Evolutionary conservation across 768 basidiomycete species (phyloP), one percentile per base, ranked within the genome.

Genomic region (Termitomyces sp.): DNA sequence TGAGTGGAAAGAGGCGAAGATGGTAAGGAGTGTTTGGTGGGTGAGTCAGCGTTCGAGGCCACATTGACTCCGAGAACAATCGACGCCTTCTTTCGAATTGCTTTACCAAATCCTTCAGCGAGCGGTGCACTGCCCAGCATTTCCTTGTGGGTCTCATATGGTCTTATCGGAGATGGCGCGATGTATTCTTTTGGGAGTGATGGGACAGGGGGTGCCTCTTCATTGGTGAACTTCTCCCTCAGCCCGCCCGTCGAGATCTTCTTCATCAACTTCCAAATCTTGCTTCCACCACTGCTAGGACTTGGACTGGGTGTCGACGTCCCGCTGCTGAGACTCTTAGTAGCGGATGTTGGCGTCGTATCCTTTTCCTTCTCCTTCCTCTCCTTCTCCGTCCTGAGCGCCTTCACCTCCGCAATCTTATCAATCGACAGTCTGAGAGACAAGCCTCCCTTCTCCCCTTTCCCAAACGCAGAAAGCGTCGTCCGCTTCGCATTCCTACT

Each of bases 221-320:
- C 52, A n/a, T 58, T 53, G 1, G 59, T 62, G 57, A 77, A 82
- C 60, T 76, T 82, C 16, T 88, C 87, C 53, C 83, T 77, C 40
- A 88, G 66, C 9, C 76, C 83, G 7, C 84, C 82, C 0, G 81
- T 78, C 56, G 85, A 88, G 56, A 90, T 81, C 38, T 84, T 76
- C 66, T 86, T 88, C 76, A 89, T 76, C 48, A 90, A 64, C 66
- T 77, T 85, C 85, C 85, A 88, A 2, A 88, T 66, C 60, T 75
- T 82, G 46, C 73, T 74, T 7, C 76, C 72, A 5, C 75, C 71
- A 5, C 63, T 59, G 7, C 54, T 44, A 3, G 40, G 31, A 23
- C 16, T 45, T 47, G 39, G 45, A 45, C 63, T 47, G 38, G 65
- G 49, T 57, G 59, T 49, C 48, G 68, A 53, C 53, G 62, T 40